These are phyloP conservation scores for Rubus idaeus DNA, from an alignment of 306 rosid genomes.

Conservation along the genomic window DNA sequence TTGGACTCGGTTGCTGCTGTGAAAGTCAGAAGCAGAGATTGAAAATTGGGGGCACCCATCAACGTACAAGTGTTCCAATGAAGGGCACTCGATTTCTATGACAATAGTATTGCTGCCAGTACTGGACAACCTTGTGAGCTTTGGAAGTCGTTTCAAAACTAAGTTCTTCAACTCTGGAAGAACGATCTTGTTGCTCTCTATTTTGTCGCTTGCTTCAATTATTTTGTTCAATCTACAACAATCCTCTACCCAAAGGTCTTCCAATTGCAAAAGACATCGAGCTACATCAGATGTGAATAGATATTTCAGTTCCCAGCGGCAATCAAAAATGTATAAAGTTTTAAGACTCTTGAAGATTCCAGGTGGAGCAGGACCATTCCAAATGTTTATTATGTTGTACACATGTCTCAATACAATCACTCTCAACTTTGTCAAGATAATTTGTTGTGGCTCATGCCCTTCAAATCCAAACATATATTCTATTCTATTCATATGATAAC, in stretches of 20 bases:
- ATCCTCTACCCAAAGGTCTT: not conserved
- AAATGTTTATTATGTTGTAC: not conserved
- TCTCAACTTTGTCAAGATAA: not conserved
- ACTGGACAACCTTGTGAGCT: not conserved
- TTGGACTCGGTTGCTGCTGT: no score
- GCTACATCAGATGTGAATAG: not conserved
- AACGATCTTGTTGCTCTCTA: not conserved
- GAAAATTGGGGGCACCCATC: not conserved
- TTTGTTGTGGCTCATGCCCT: not conserved
- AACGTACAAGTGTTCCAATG: constrained; percentile 1
- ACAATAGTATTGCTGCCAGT: not conserved
- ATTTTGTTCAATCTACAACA: not conserved
- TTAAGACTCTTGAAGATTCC: constrained; percentile 11
- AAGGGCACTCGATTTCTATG: not conserved
- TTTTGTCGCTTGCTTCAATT: not conserved
- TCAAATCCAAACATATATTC: no score
- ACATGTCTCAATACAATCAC: not conserved
- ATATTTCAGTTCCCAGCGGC: not conserved
- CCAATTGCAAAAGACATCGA: not conserved
- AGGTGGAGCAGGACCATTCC: not conserved
- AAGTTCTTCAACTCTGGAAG: not conserved
- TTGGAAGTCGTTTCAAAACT: not conserved
- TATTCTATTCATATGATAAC: no score
- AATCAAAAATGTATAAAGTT: no score
- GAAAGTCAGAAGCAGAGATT: not conserved